A percentile compares a stretch with the other conserved stretches of the same genome.
These are phyloP conservation scores for Lentinula sp. DNA, from an alignment of 768 basidiomycete species.

Conservation along the genomic window DNA sequence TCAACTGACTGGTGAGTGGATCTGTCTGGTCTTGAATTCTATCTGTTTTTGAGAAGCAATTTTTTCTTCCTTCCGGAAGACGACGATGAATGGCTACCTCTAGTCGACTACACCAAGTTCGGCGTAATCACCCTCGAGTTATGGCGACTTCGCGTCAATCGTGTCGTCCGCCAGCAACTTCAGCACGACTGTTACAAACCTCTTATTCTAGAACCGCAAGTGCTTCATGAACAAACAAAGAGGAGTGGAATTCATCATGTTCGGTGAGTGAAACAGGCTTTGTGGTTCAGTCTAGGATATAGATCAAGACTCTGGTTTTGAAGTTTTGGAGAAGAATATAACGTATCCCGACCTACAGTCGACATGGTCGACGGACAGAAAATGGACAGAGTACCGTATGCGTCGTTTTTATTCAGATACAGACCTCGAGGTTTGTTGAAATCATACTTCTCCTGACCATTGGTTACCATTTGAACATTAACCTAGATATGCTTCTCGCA, in stretches of 20 bases:
- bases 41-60: too few relatives aligned
- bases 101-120: not conserved
- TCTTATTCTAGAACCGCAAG: conserved; percentile 18
- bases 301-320: not conserved
- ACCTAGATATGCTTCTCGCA: not conserved
- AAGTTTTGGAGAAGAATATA: conserved; percentile 27
- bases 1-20: not conserved
- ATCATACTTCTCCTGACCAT: not conserved
- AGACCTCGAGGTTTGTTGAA: conserved; percentile 24
- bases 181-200: conserved; percentile 14
- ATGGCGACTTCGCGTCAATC: not conserved
- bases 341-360: conserved; percentile 19
- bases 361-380: conserved; percentile 21
- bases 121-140: not conserved
- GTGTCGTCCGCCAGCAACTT: not conserved
- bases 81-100: not conserved
- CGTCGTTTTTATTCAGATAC: conserved; percentile 26
- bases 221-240: conserved; percentile 27
- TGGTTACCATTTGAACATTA: not conserved
- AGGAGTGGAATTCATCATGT: conserved; percentile 28
- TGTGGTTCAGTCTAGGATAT: not conserved
- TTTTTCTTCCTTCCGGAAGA: not conserved
- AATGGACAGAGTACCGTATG: conserved; percentile 18
- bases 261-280: conserved; percentile 12
- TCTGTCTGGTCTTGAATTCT: not conserved